Evolutionary conservation across 2,329 filamentous ascomycete species (phyloP).

Genomic region (Ascochyta viciae-villosae): DNA sequence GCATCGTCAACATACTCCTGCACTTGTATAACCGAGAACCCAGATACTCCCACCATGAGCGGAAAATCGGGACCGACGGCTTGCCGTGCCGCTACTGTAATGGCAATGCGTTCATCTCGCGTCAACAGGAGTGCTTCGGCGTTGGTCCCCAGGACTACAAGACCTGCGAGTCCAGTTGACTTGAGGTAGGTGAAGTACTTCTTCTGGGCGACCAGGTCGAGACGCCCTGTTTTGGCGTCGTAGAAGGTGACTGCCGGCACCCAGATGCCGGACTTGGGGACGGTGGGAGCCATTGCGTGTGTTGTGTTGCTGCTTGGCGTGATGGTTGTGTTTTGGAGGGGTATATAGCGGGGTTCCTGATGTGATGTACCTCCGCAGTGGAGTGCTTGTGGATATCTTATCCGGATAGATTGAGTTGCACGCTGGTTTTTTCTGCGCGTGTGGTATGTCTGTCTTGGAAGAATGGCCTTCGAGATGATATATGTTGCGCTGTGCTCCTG

Average conservation of each 20-base stretch:
- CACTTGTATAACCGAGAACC: slow-evolving; percentile 54
- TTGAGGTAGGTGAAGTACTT: slow-evolving; percentile 56
- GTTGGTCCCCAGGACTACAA: slow-evolving; percentile 57
- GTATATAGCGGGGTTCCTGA: slow-evolving; percentile 8
- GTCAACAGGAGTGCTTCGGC: slow-evolving; percentile 57
- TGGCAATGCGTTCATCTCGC: slow-evolving; percentile 49
- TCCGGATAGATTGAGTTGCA: background rate
- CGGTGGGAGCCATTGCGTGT: slow-evolving; percentile 12
- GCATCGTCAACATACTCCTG: slow-evolving; percentile 54
- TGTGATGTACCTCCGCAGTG: background rate
- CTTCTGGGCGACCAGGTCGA: slow-evolving; percentile 52
- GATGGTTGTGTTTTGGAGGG: slow-evolving; percentile 4
- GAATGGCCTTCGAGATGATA: background rate
- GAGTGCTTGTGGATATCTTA: background rate
- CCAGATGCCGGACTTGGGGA: slow-evolving; percentile 37
- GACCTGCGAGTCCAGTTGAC: slow-evolving; percentile 51
- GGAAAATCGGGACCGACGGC: slow-evolving; percentile 53
- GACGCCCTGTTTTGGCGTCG: slow-evolving; percentile 46
- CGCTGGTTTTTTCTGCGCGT: background rate
- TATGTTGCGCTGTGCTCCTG: background rate
- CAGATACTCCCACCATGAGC: slow-evolving; percentile 54
- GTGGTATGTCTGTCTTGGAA: background rate
- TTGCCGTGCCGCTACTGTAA: slow-evolving; percentile 51
- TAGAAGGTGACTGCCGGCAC: slow-evolving; percentile 56
- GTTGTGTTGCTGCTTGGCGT: background rate